These are phyloP conservation scores for Penicillium sp. DNA, from an alignment of 2,329 filamentous ascomycete species.

Conservation along the genomic window DNA sequence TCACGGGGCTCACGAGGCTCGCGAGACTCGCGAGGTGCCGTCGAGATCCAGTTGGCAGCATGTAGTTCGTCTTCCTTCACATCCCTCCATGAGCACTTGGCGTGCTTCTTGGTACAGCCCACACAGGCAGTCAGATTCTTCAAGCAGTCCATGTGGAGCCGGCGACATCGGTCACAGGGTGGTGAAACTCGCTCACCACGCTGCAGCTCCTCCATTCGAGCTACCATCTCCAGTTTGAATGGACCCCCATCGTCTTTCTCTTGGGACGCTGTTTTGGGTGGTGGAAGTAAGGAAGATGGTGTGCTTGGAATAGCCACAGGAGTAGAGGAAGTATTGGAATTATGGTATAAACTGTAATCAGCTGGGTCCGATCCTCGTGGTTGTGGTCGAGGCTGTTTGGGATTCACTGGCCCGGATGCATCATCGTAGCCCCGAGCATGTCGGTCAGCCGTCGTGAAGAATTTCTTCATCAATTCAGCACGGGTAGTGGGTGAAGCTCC, in stretches of 20 bases:
- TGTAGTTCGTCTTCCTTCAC: slow-evolving; percentile 72
- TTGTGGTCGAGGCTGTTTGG: slow-evolving; percentile 35
- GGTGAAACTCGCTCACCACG: slow-evolving; percentile 78
- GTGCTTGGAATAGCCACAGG: slow-evolving; percentile 61
- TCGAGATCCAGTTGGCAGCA: slow-evolving; percentile 24
- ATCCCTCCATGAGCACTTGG: slow-evolving; percentile 83
- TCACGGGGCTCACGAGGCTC: not conserved
- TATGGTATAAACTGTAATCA: slow-evolving; percentile 44
- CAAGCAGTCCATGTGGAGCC: slow-evolving; percentile 78
- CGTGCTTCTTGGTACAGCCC: slow-evolving; percentile 88
- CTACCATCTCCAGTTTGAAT: slow-evolving; percentile 68
- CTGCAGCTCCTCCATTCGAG: slow-evolving; percentile 74
- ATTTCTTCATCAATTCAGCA: slow-evolving; percentile 65
- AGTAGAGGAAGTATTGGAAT: slow-evolving; percentile 39
- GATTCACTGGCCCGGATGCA: slow-evolving; percentile 27
- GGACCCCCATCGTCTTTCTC: slow-evolving; percentile 63
- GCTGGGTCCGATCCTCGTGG: slow-evolving; percentile 39
- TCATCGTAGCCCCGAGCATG: slow-evolving; percentile 46
- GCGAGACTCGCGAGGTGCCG: not conserved
- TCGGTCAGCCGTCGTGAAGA: slow-evolving; percentile 64
- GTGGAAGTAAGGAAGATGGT: slow-evolving; percentile 57
- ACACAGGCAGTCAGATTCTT: slow-evolving; percentile 86
- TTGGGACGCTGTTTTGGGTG: slow-evolving; percentile 48
- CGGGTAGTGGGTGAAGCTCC: slow-evolving; percentile 61
- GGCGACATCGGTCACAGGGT: slow-evolving; percentile 80